Base-by-base conservation (phyloP, 768 basidiomycete genomes). In the Panus rudis region DNA sequence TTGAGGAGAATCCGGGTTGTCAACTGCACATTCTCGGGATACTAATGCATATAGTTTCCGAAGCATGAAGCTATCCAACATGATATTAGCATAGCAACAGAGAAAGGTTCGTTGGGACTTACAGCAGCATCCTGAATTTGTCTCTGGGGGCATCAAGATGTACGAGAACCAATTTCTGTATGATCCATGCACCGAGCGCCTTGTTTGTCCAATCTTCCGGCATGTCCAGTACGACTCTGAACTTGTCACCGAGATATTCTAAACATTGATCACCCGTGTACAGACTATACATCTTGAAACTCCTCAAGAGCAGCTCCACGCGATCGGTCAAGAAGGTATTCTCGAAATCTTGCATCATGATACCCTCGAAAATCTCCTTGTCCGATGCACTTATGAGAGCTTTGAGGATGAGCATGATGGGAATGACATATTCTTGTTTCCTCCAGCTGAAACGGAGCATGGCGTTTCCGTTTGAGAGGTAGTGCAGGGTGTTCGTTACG, bases 1-100 rank as follows among this genome's bases (percentile, higher is more conserved):
- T 60, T 98, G 94, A 46, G 96, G 92, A 1, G 93, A 98, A 73
- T 99, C 96, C 4, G 96, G 93, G 60, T 98, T 98, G 67, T 99
- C 96, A 39, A 86, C 75, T 53, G 86, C 87, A 52, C 90, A 96
- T 32, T 84, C 78, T 32, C 84, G 83, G 4, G 92, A 93, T 6
- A 98, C 92, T 14, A 92, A 69, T 1, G 90, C 76, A 55, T 90
- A 98, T 11, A 99, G 71, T 64, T 98, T 99, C 49, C 92, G 84
- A 23, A 98, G 72, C 96, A 98, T 98, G 69, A 92, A 97, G 27
- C 93, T 97, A 55, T 17, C 16, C 37, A 19, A 23, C n/a, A 28
- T 23, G 30, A 8, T 3, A 14, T 19, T 37, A 24, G 39, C 38
- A 24, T 21, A 12, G 52, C 4, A 58, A 42, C 20, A 27, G 32